Percentiles rank a stretch among this genome's conserved stretches.
These are phyloP conservation scores for Pyracantha coccinea DNA, from an alignment of 331 rosid genomes.

Conservation along the genomic window DNA sequence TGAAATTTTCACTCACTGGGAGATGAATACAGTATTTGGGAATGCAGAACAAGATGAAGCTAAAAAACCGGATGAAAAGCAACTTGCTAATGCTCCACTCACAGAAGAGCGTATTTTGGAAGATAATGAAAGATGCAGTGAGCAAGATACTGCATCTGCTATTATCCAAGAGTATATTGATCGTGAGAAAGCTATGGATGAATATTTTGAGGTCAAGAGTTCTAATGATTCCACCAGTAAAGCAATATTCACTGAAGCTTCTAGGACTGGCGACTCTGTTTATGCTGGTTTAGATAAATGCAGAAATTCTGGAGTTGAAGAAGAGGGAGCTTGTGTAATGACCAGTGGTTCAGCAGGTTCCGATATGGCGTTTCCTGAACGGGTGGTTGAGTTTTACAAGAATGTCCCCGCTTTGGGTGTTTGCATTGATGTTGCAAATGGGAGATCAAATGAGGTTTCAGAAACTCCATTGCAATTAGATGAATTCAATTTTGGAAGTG, in stretches of 20 bases:
- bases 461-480: neutral
- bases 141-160: neutral
- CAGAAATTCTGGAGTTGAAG: neutral
- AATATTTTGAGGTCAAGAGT: neutral
- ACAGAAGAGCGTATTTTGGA: neutral
- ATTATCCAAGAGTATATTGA: slow-evolving; percentile 10
- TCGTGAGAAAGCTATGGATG: neutral
- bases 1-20: neutral
- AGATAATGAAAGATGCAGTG: neutral
- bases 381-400: neutral
- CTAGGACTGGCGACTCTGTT: neutral
- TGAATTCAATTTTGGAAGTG: neutral
- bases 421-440: neutral
- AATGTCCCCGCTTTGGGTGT: neutral
- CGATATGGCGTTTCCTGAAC: neutral
- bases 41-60: neutral
- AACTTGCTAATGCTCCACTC: neutral
- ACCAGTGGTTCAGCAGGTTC: neutral
- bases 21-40: neutral
- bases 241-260: neutral
- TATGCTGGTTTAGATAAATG: neutral
- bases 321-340: neutral
- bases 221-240: neutral
- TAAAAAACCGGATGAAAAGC: neutral
- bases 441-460: neutral